A percentile compares a stretch with the other conserved stretches of the same genome.
Conservation (phyloP, 2,329 filamentous ascomycete species). For the Coleophoma eucalyptorum region DNA sequence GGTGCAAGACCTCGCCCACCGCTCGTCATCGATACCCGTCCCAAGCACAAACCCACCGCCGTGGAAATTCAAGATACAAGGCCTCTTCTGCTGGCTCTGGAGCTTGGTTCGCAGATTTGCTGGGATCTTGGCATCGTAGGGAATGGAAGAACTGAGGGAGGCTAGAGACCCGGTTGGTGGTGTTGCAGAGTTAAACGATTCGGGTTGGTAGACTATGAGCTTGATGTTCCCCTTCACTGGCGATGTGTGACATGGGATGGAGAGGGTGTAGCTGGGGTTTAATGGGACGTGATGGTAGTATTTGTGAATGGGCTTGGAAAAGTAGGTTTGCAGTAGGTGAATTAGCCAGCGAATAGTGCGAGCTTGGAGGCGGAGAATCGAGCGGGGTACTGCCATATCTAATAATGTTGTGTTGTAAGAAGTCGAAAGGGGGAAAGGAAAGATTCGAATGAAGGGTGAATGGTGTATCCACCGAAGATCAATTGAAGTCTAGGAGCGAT, state of each 20-base stretch:
- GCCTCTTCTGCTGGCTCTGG: no score
- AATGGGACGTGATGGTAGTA: background rate
- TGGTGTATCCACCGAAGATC: no score
- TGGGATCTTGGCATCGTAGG: background rate
- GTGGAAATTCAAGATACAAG: slow-evolving; percentile 51
- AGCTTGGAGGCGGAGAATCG: background rate
- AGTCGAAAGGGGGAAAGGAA: no score
- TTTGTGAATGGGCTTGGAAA: background rate
- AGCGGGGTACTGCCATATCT: background rate
- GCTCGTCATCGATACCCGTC: background rate
- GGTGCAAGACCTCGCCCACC: background rate
- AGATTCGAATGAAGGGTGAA: no score
- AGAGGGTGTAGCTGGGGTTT: background rate
- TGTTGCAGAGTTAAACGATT: background rate
- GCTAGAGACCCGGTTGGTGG: background rate
- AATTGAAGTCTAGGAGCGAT: no score
- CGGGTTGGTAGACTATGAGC: background rate
- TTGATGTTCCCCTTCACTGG: background rate
- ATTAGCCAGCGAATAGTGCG: background rate
- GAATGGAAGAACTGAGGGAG: background rate
- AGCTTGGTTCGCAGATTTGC: background rate
- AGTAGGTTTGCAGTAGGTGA: background rate
- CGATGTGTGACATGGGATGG: background rate
- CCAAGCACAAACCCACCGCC: slow-evolving; percentile 51
- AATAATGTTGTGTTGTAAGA: no score